A percentile compares a stretch with the other conserved stretches of the same genome.
Conservation (phyloP, 2,329 filamentous ascomycete species). For the Furcasterigmium furcatum region DNA sequence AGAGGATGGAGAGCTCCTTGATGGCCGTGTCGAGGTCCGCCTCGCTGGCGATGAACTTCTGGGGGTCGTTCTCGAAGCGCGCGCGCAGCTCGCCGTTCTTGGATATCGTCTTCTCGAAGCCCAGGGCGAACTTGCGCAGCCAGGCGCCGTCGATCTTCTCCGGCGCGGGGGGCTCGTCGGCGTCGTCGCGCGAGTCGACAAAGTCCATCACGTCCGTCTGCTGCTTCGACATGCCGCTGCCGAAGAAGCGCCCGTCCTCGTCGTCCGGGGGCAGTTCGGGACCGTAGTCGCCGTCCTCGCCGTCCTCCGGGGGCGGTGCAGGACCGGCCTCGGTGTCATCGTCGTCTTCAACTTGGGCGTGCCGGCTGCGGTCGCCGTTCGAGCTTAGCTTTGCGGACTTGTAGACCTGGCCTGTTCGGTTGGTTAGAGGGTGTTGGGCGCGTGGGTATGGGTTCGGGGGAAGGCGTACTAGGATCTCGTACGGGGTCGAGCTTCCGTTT, state of each 20-base stretch:
- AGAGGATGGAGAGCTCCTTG: conserved; percentile 80
- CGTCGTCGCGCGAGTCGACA: conserved; percentile 55
- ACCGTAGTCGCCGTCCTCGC: conserved; percentile 47
- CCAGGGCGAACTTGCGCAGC: conserved; percentile 76
- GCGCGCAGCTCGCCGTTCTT: conserved; percentile 89
- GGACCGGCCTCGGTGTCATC: conserved; percentile 45
- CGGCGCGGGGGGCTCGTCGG: conserved; percentile 31
- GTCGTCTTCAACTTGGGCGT: conserved; percentile 40
- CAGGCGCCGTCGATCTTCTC: conserved; percentile 83
- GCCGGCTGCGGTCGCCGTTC: conserved; percentile 39
- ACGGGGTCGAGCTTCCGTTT: conserved; percentile 64
- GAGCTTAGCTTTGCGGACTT: conserved; percentile 55
- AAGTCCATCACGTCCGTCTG: conserved; percentile 85
- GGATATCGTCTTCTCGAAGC: conserved; percentile 85
- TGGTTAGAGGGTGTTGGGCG: neutral
- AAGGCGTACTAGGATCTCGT: conserved; percentile 56
- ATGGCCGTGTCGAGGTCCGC: conserved; percentile 88
- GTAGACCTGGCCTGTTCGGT: conserved; percentile 53
- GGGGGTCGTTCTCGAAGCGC: conserved; percentile 75
- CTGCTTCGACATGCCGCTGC: conserved; percentile 78
- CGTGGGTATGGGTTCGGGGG: neutral
- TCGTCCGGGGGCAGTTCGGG: conserved; percentile 53
- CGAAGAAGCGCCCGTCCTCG: conserved; percentile 94
- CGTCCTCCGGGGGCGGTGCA: conserved; percentile 48
- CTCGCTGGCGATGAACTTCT: conserved; percentile 81